Evolutionary conservation across 345 rosid genomes (phyloP).

Genomic region (Lumnitzera littorea): DNA sequence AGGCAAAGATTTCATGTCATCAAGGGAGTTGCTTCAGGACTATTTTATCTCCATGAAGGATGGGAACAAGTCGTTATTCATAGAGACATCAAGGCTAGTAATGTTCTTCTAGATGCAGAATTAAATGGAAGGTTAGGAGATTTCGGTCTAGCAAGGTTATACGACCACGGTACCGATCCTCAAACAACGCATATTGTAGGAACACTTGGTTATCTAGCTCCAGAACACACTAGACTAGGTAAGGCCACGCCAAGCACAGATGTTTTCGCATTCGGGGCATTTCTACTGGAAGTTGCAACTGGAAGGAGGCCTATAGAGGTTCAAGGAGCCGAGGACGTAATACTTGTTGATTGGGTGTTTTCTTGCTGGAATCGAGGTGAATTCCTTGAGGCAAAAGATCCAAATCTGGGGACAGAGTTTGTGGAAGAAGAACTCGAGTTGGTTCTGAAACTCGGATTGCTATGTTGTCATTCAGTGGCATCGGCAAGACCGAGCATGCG

Average conservation of each 20-base stretch:
- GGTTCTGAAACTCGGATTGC: constrained; percentile 36
- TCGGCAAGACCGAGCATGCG: constrained; percentile 27
- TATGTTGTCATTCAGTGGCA: constrained; percentile 26
- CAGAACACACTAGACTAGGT: constrained; percentile 35
- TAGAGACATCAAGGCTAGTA: constrained; percentile 45
- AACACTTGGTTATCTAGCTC: constrained; percentile 46
- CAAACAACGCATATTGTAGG: constrained; percentile 33
- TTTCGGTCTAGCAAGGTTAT: constrained; percentile 41
- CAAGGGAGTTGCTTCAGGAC: constrained; percentile 35
- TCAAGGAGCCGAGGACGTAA: constrained; percentile 7
- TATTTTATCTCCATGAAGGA: constrained; percentile 38
- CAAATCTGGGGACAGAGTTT: constrained; percentile 21
- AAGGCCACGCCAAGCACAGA: constrained; percentile 29
- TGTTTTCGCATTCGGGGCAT: constrained; percentile 38
- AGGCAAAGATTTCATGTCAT: constrained; percentile 25
- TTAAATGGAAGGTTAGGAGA: constrained; percentile 39
- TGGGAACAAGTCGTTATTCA: constrained; percentile 48
- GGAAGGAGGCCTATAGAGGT: constrained; percentile 37
- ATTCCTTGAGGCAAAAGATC: constrained; percentile 26
- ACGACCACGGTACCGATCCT: constrained; percentile 31
- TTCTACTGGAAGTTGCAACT: constrained; percentile 43
- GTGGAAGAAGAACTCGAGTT: constrained; percentile 28
- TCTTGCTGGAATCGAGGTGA: constrained; percentile 26
- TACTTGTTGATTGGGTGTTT: constrained; percentile 32
- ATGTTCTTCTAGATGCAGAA: constrained; percentile 30